Conservation (phyloP, 2,329 filamentous ascomycete species). For the Stemphylium lycopersici region DNA sequence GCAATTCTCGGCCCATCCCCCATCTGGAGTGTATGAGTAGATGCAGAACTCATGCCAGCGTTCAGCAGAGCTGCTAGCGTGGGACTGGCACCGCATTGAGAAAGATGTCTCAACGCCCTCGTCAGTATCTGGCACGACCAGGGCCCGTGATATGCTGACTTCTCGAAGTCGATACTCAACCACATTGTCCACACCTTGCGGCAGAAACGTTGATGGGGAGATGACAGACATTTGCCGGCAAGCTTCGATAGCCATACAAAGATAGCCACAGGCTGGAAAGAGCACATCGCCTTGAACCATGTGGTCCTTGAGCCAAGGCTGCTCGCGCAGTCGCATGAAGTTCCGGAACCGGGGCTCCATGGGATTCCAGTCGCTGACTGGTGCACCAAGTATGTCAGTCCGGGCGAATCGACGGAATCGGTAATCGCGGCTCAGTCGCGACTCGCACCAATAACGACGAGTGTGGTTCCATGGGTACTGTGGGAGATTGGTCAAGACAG, state of each 20-base stretch:
- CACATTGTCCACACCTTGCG: background rate
- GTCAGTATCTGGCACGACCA: slow-evolving; percentile 31
- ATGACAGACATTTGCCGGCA: slow-evolving; percentile 14
- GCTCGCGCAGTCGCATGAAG: slow-evolving; percentile 27
- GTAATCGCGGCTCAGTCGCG: slow-evolving; percentile 22
- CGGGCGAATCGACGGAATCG: slow-evolving; percentile 21
- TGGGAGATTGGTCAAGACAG: slow-evolving; percentile 31
- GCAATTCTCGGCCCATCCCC: slow-evolving; percentile 23
- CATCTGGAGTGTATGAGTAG: slow-evolving; percentile 19
- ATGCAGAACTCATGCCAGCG: slow-evolving; percentile 24
- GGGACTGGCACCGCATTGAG: slow-evolving; percentile 15
- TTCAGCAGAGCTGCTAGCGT: background rate
- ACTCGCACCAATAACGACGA: slow-evolving; percentile 35
- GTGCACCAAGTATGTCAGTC: slow-evolving; percentile 26
- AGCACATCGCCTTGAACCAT: slow-evolving; percentile 29
- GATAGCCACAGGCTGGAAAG: slow-evolving; percentile 19
- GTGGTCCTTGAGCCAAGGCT: slow-evolving; percentile 29
- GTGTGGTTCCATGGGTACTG: slow-evolving; percentile 45
- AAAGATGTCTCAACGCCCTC: slow-evolving; percentile 33
- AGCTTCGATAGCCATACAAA: slow-evolving; percentile 27
- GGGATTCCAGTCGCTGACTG: slow-evolving; percentile 16
- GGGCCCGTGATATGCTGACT: slow-evolving; percentile 21
- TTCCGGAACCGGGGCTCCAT: slow-evolving; percentile 31
- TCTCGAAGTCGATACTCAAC: slow-evolving; percentile 27
- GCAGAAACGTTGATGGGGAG: slow-evolving; percentile 6